Base-by-base conservation (phyloP, 495 filamentous ascomycete species). In the Staphylotrichum longicolle region DNA sequence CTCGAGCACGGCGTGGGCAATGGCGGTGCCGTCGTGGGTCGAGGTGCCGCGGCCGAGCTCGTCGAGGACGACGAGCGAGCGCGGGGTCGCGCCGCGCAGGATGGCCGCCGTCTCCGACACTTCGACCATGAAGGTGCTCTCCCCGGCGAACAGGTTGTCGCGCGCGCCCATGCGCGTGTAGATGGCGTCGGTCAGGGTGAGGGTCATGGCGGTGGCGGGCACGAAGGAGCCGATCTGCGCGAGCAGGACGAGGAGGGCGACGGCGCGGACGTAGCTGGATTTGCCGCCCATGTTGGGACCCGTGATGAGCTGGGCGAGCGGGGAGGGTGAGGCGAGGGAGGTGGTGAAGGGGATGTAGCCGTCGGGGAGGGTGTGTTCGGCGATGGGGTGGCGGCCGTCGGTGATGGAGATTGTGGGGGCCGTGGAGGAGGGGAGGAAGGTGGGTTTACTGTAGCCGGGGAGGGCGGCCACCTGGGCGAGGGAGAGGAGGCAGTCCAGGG, bases 271-370 rank as follows among this genome's bases (percentile, higher is more conserved):
- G 75, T 96, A 99, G 69, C 86, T 90, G 48, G 90, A 94, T 70
- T 99, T 99, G 33, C 94, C 94, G 67, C 95, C 95, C 93, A 98
- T 98, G 80, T 98, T 98, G 12, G 95, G 94, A 5, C 95, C 95
- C 5, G 95, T 98, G 58, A 98, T 86, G 44, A 98, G 86, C 53
- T 96, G 84, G 0, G 90, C 91, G 1, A 92, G 86, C 7, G 75
- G 76, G 15, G 85, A 73, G 12, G 83, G 77, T 0, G 82, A 75
- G 42, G 77, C 57, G 46, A 99, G 85, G 8, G 84, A 71, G 34
- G 90, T 91, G 69, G 88, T 85, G 75, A 98, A 98, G 41, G 94
- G 94, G 57, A 99, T 93, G 78, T 98, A 99, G 45, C 85, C 80
- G 58, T 89, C 86, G 7, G 92, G 82, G 6, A 98, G 82, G 9